Conservation (phyloP, 768 basidiomycete genomes). For the Polyporus arcularius region DNA sequence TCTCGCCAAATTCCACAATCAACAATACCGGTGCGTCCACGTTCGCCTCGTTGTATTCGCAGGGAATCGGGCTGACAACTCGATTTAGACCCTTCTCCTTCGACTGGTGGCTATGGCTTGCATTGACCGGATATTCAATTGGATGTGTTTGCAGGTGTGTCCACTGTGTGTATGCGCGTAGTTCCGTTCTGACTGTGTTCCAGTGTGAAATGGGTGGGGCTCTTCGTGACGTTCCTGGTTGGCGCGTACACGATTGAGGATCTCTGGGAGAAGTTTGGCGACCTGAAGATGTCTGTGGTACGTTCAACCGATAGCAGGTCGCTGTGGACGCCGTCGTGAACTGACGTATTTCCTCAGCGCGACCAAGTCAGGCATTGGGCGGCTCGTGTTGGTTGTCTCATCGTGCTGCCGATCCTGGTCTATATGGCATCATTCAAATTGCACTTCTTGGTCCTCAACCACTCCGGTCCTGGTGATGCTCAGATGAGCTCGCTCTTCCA, state of each 20-base stretch:
- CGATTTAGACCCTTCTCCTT: slow-evolving; percentile 78
- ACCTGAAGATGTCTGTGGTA: slow-evolving; percentile 88
- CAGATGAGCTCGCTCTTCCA: slow-evolving; percentile 99
- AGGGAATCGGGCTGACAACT: slow-evolving; percentile 17
- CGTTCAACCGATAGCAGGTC: slow-evolving; percentile 31
- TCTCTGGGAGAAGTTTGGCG: slow-evolving; percentile 98
- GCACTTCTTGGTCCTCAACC: slow-evolving; percentile 93
- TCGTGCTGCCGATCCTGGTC: slow-evolving; percentile 86
- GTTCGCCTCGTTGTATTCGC: neutral
- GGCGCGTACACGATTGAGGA: slow-evolving; percentile 97
- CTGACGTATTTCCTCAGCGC: slow-evolving; percentile 47
- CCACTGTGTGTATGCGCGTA: neutral
- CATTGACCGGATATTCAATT: slow-evolving; percentile 91
- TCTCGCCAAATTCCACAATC: slow-evolving; percentile 95
- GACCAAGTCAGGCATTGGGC: slow-evolving; percentile 91
- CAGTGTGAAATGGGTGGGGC: slow-evolving; percentile 95
- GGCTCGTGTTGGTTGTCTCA: slow-evolving; percentile 82
- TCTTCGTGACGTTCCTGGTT: slow-evolving; percentile 93
- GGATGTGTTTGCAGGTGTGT: slow-evolving; percentile 88
- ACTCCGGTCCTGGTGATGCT: slow-evolving; percentile 94
- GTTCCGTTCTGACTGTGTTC: neutral
- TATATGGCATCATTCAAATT: slow-evolving; percentile 96
- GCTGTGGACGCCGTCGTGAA: neutral
- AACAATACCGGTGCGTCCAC: slow-evolving; percentile 80
- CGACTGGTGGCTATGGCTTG: slow-evolving; percentile 98